A percentile compares a stretch with the other conserved stretches of the same genome.
These are phyloP conservation scores for Neurospora tetraspora DNA, from an alignment of 495 filamentous ascomycete genomes.

Conservation along the genomic window DNA sequence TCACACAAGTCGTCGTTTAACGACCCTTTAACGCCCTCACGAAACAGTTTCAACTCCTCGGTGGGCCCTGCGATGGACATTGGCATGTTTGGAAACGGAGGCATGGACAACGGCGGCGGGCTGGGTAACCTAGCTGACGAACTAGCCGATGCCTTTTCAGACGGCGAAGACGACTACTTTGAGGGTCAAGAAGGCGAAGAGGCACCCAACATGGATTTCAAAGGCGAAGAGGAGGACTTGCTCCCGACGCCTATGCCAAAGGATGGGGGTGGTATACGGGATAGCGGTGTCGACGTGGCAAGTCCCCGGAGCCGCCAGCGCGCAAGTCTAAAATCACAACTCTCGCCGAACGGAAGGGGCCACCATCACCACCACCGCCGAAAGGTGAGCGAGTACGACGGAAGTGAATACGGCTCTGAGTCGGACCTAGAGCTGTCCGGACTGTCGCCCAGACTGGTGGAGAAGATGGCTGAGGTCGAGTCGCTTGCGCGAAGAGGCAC, in stretches of 20 bases:
- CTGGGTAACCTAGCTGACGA: constrained; percentile 81
- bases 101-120: constrained; percentile 41
- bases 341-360: constrained; percentile 27
- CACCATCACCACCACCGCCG: constrained; percentile 23
- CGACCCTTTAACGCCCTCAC: constrained; percentile 50
- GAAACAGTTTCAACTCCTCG: constrained; percentile 38
- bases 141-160: constrained; percentile 50
- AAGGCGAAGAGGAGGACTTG: constrained; percentile 6
- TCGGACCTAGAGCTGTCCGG: constrained; percentile 63
- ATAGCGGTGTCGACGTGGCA: constrained; percentile 38
- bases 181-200: constrained; percentile 32
- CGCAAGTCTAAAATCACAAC: constrained; percentile 26
- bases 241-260: not conserved
- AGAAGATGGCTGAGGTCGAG: constrained; percentile 68
- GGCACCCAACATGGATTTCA: constrained; percentile 21
- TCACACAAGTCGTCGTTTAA: constrained; percentile 44
- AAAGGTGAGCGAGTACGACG: constrained; percentile 45
- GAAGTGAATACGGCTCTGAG: constrained; percentile 55
- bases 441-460: constrained; percentile 62
- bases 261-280: constrained; percentile 20
- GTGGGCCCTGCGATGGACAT: constrained; percentile 31
- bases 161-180: constrained; percentile 48
- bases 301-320: constrained; percentile 20
- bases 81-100: constrained; percentile 37
- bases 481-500: constrained; percentile 61